phyloP scores from a whole-genome alignment of 257 asterid species.

The Solanum rostratum region DNA sequence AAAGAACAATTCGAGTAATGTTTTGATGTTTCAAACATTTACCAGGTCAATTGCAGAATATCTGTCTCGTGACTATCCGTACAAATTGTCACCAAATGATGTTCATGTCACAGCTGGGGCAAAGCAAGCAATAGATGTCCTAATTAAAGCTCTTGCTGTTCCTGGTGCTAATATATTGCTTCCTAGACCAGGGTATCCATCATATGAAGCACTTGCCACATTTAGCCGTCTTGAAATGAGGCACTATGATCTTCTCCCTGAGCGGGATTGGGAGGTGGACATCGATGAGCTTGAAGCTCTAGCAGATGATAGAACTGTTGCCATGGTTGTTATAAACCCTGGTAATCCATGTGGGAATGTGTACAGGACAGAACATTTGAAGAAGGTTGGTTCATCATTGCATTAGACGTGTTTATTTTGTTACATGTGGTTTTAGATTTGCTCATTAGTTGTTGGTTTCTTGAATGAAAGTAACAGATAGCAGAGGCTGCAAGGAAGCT shows the following conservation, averaged over 20 bases:
- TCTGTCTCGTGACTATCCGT: conserved; percentile 35
- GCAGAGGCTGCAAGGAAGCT: conserved; percentile 48
- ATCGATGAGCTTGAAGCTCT: conserved; percentile 39
- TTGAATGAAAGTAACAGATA: conserved; percentile 16
- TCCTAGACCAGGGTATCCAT: conserved; percentile 60
- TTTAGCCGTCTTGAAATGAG: conserved; percentile 47
- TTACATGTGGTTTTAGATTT: neutral
- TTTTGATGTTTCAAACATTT: neutral
- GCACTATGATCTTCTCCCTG: conserved; percentile 48
- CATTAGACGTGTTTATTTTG: neutral
- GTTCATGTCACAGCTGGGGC: conserved; percentile 50
- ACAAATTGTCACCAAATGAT: conserved; percentile 34
- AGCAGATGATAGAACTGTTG: conserved; percentile 61
- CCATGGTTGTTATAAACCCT: too few relatives aligned
- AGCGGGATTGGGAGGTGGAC: conserved; percentile 61
- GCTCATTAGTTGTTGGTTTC: neutral
- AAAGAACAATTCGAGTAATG: neutral
- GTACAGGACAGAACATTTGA: conserved; percentile 37
- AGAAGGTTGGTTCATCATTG: conserved; percentile 25
- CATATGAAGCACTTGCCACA: conserved; percentile 47
- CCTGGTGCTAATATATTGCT: conserved; percentile 57
- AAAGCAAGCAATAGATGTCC: conserved; percentile 52
- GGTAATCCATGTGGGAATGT: conserved; percentile 79
- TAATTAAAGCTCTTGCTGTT: conserved; percentile 40
- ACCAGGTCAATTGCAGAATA: conserved; percentile 50